These are phyloP conservation scores for Hanseniaspora gamundiae DNA, from an alignment of 1,139 yeast genomes.

Conservation along the genomic window DNA sequence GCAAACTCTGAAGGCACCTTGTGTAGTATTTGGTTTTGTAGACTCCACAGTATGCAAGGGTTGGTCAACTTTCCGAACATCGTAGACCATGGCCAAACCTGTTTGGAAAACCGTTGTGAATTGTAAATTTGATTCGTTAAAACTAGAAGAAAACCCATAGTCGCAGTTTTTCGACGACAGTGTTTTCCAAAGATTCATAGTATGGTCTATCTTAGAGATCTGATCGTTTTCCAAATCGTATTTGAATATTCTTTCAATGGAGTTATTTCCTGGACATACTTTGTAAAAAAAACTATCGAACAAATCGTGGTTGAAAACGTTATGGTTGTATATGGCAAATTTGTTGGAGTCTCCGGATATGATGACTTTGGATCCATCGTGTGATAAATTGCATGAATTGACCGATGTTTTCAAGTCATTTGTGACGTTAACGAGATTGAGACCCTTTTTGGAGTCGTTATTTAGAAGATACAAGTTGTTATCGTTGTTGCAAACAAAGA, in stretches of 20 bases:
- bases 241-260: neutral
- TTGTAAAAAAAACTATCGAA: neutral
- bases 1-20: conserved; percentile 41
- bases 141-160: conserved; percentile 76
- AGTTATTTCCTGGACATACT: neutral
- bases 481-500: conserved; percentile 77
- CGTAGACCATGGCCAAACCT: conserved; percentile 69
- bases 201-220: conserved; percentile 14
- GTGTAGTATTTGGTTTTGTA: conserved; percentile 38
- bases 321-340: conserved; percentile 37
- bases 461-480: conserved; percentile 47
- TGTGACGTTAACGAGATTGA: conserved; percentile 27
- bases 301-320: neutral
- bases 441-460: conserved; percentile 40
- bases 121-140: conserved; percentile 55
- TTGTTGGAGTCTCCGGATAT: conserved; percentile 50
- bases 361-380: conserved; percentile 41
- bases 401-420: conserved; percentile 39
- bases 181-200: conserved; percentile 3
- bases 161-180: conserved; percentile 33
- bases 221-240: neutral
- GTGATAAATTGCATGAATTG: conserved; percentile 50
- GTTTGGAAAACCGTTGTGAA: conserved; percentile 80
- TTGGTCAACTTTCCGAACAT: conserved; percentile 44
- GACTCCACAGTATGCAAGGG: conserved; percentile 48